A percentile compares a stretch with the other conserved stretches of the same genome.
Conservation (phyloP, 2,329 filamentous ascomycete genomes). For the Albifimbria verrucaria region DNA sequence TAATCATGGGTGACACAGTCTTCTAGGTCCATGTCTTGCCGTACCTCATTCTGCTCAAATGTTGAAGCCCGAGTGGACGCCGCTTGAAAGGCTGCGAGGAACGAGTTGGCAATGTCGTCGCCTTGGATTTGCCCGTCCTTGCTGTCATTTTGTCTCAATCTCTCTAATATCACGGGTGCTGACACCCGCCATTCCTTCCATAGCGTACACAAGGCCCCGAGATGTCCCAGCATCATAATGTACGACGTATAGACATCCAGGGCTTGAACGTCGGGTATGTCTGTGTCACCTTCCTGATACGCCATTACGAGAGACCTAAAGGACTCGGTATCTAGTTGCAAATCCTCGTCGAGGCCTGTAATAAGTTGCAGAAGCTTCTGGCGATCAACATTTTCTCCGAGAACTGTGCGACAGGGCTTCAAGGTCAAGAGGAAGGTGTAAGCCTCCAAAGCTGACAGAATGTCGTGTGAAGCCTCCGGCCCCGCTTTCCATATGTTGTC, state of each 20-base stretch:
- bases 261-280: constrained; percentile 1
- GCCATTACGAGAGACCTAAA: constrained; percentile 19
- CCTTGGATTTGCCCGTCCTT: background rate
- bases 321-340: constrained; percentile 14
- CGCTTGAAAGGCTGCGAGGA: constrained; percentile 12
- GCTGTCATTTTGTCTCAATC: constrained; percentile 2
- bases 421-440: constrained; percentile 11
- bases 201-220: constrained; percentile 27
- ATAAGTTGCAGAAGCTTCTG: constrained; percentile 24
- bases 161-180: background rate
- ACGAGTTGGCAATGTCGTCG: constrained; percentile 8
- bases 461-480: constrained; percentile 14
- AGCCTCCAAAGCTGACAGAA: constrained; percentile 14
- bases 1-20: constrained; percentile 16
- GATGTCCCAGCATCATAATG: constrained; percentile 23
- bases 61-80: background rate
- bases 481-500: constrained; percentile 9
- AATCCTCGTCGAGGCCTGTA: constrained; percentile 22
- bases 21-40: constrained; percentile 12
- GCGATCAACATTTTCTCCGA: constrained; percentile 12
- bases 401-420: background rate
- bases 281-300: constrained; percentile 7
- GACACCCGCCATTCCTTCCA: constrained; percentile 25
- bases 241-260: constrained; percentile 20
- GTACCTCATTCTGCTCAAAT: background rate